Evolutionary conservation across 352 stramenopile species (phyloP), one percentile per base, ranked within the genome.

Genomic region (Globisporangium heterothallicum): DNA sequence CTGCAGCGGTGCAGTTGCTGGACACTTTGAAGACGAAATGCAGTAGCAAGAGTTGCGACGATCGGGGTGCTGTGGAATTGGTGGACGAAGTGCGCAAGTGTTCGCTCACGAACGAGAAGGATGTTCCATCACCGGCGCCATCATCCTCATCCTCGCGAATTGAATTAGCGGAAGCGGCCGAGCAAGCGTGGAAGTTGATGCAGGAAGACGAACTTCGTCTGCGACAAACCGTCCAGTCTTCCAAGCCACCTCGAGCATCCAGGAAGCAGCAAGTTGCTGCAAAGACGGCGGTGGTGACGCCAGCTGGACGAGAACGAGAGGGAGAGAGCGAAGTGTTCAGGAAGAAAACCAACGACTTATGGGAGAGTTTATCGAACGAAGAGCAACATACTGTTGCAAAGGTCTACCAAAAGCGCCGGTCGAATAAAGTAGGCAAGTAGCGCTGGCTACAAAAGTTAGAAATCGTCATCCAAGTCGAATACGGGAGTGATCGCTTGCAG

Each of bases 161-260:
- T 18, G 35, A 51, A 13, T 29, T 63, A 24, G 47, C 58, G 24
- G 53, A 22, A 8, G 49, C 63, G 12, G 66, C 62, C 18, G 60
- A 77, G 50, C 32, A 48, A 14, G 72, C 56, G 2, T 92, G 80
- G 78, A 51, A 61, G 22, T 50, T 60, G 6, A 53, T 92, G 6
- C 80, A 89, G 55, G 68, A 68, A 6, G 74, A 80, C 29, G 81
- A 90, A 53, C 40, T 51, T 1, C 57, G 46, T 14, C 45, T 92
- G 16, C 63, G 70, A 8, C 49, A 65, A n/a, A 21, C 22, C 16
- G 14, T 43, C 21, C 32, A 55, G 35, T n/a, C 41, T 9, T 61
- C 53, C 30, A 60, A 61, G 16, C 27, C 48, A 14, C 4, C 25
- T 19, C 16, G 21, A 24, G 22, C 47, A 41, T 24, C 29, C 40